Conservation (phyloP, 169 alveolate genomes). For the Toxoplasma gondii region DNA sequence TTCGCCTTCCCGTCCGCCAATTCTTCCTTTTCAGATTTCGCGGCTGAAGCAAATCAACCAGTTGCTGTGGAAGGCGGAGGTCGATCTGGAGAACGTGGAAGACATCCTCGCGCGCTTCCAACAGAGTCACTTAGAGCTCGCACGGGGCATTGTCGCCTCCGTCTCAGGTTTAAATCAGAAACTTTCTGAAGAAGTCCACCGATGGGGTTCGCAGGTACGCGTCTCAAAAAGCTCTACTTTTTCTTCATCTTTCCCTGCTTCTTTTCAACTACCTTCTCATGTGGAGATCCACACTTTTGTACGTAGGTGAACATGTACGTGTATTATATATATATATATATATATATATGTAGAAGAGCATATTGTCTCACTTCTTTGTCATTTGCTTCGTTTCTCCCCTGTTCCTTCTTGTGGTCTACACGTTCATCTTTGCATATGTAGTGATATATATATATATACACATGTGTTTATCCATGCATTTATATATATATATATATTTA, state of each 20-base stretch:
- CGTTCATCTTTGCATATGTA: too few species aligned
- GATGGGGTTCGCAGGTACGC: conserved; percentile 61
- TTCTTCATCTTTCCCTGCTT: neutral
- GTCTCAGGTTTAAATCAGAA: conserved; percentile 43
- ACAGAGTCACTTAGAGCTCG: neutral
- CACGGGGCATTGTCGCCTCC: conserved; percentile 35
- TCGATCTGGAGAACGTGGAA: conserved; percentile 74
- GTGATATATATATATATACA: too few species aligned
- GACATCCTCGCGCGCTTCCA: conserved; percentile 62
- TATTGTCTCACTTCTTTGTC: too few species aligned
- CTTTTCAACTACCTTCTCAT: neutral
- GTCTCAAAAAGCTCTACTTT: neutral
- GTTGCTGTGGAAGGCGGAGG: conserved; percentile 79
- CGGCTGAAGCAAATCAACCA: conserved; percentile 70
- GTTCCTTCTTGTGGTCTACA: too few species aligned
- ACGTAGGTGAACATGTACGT: neutral
- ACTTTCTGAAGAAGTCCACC: conserved; percentile 35
- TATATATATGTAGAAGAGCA: too few species aligned
- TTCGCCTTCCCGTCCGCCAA: too few species aligned
- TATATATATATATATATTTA: neutral
- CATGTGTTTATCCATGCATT: too few species aligned
- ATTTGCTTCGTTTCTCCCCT: too few species aligned
- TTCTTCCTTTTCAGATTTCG: neutral
- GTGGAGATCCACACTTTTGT: neutral
- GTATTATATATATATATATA: neutral